Base-by-base conservation (phyloP, 495 filamentous ascomycete species). In the Penicillium samsonianum region DNA sequence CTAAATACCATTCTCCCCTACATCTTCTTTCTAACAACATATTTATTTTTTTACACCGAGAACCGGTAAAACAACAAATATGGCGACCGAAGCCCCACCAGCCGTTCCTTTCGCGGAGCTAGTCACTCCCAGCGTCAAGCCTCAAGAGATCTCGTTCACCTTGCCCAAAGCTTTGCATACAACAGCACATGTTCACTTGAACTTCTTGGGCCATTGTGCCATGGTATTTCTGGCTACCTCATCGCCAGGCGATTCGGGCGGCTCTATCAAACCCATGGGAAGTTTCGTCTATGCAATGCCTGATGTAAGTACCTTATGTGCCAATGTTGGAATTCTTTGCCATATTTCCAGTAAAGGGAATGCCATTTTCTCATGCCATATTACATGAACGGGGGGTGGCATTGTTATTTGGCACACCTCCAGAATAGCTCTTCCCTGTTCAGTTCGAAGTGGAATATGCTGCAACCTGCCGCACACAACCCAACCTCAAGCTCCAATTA, bases 201-300 rank as follows among this genome's bases (percentile, higher is more conserved):
- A 85, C 7, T 77, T 88, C 61, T 78, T 87, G 61, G 68, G 79
- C 1, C 86, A 86, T 55, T 88, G 84, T 23, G 72, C 88, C 12
- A 76, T 89, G 35, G 74, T 95, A 5, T 93, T 96, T 66, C 72
- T 97, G 41, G 89, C 90, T 0, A 91, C 88, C 0, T 82, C 86
- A 7, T 77, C 82, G 3, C 75, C 83, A 20, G 88, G 88, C 4
- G 82, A 86, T 37, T 73, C 71, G 12, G 63, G 65, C 3, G 73
- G 72, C 14, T 67, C 68, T 2, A 41, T 70, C 20, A 77, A 76
- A 58, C 70, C 75, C 17, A 72, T 80, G 72, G 77, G 77, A 9
- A 93, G 90, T 55, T 94, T 98, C 68, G 88, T 98, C 43, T 96
- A 96, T 70, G 89, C 94, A 20, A 83, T 97, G 69, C 93, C 92